phyloP scores from a whole-genome alignment of 179 eudicot genomes.

The Spergularia azorica region DNA sequence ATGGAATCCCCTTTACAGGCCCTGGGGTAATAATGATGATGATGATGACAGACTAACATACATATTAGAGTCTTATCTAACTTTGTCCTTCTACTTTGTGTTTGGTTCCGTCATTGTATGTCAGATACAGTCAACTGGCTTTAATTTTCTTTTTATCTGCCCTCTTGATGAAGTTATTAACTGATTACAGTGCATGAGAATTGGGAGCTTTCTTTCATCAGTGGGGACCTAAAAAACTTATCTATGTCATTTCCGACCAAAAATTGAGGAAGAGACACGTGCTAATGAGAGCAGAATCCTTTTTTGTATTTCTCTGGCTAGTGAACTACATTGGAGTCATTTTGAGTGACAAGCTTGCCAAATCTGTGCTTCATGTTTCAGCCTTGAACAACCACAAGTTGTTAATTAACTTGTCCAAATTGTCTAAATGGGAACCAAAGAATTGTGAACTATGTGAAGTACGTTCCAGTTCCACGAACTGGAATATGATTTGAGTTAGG shows the following conservation, averaged over 20 bases:
- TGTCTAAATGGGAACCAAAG: neutral
- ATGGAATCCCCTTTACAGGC: too few relatives aligned
- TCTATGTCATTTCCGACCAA: too few relatives aligned
- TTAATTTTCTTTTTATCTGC: too few relatives aligned
- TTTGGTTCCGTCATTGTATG: too few relatives aligned
- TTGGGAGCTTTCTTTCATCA: neutral
- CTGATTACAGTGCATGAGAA: too few relatives aligned
- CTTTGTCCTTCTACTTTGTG: too few relatives aligned
- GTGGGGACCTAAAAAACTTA: neutral
- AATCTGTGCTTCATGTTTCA: neutral
- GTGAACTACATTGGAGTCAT: too few relatives aligned
- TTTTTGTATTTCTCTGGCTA: neutral
- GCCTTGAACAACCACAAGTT: constrained; percentile 1
- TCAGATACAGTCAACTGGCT: too few relatives aligned
- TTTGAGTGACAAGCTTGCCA: neutral
- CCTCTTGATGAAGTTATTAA: too few relatives aligned
- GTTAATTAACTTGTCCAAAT: neutral
- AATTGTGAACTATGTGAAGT: neutral
- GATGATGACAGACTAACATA: too few relatives aligned
- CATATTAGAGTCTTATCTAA: too few relatives aligned
- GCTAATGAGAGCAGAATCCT: neutral
- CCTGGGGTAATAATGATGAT: too few relatives aligned
- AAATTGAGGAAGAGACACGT: neutral
- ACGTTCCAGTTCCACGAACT: neutral
- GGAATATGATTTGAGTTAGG: neutral